Conservation (phyloP, 164 flowering plant genomes). For the Berberis vulgaris region DNA sequence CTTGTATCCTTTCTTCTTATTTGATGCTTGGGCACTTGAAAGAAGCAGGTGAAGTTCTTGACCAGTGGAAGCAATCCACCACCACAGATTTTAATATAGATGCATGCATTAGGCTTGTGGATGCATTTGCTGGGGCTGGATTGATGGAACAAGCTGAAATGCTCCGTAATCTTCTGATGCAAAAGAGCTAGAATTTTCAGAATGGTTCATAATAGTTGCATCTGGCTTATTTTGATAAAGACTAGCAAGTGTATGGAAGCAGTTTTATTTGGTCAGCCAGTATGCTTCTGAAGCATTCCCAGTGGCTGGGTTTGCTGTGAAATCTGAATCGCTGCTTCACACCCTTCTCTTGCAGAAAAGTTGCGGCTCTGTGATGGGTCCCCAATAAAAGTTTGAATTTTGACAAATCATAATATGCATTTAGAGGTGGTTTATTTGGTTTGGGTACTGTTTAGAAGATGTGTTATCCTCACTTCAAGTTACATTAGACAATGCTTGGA, state of each 20-base stretch:
- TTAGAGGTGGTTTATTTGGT: too few relatives aligned
- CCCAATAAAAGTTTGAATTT: too few relatives aligned
- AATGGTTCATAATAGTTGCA: conserved; percentile 14
- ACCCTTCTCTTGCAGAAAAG: too few relatives aligned
- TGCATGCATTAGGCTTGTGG: conserved; percentile 39
- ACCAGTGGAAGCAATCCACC: conserved; percentile 68
- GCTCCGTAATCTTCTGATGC: conserved; percentile 31
- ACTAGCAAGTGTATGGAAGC: neutral
- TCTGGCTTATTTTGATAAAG: neutral
- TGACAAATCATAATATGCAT: too few relatives aligned
- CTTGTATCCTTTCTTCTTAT: conserved; percentile 61
- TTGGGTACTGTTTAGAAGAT: too few relatives aligned
- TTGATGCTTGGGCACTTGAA: conserved; percentile 62
- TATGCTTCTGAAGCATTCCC: too few relatives aligned
- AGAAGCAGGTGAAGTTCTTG: conserved; percentile 61
- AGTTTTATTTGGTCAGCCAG: neutral
- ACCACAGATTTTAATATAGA: conserved; percentile 39
- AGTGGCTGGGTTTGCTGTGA: too few relatives aligned
- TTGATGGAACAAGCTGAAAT: conserved; percentile 36
- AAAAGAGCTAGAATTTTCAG: conserved; percentile 24
- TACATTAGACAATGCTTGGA: too few relatives aligned
- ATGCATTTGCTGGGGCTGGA: conserved; percentile 42
- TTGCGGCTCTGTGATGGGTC: too few relatives aligned
- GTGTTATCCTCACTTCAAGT: too few relatives aligned
- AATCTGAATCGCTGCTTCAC: too few relatives aligned